These are phyloP conservation scores for Diaporthe longicolla DNA, from an alignment of 2,329 filamentous ascomycete genomes.

Conservation along the genomic window DNA sequence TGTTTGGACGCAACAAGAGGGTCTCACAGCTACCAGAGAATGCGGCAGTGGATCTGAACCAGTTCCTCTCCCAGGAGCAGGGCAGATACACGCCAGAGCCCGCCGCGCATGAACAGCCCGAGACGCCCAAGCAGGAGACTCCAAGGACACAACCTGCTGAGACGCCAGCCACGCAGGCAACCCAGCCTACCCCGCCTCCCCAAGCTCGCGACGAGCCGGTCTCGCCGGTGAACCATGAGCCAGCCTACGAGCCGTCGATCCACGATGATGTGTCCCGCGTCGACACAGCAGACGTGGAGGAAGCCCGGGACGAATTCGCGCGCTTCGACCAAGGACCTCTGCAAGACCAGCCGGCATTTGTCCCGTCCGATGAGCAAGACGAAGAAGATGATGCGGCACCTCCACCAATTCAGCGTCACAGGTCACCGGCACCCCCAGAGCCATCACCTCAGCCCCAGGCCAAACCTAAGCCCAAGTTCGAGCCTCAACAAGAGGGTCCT, in stretches of 20 bases:
- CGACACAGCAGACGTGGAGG: slow-evolving; percentile 69
- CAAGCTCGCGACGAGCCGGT: slow-evolving; percentile 45
- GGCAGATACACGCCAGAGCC: slow-evolving; percentile 32
- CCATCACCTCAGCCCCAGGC: slow-evolving; percentile 50
- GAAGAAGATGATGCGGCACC: slow-evolving; percentile 62
- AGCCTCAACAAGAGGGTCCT: slow-evolving; percentile 47
- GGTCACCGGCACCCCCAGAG: slow-evolving; percentile 50
- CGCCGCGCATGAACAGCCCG: slow-evolving; percentile 15
- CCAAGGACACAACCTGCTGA: slow-evolving; percentile 21
- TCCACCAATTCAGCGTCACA: slow-evolving; percentile 65
- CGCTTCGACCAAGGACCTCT: slow-evolving; percentile 92
- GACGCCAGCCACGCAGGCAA: slow-evolving; percentile 20
- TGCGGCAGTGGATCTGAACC: slow-evolving; percentile 65
- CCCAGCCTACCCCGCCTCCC: slow-evolving; percentile 43
- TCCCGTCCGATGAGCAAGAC: slow-evolving; percentile 65
- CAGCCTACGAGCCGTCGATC: slow-evolving; percentile 60
- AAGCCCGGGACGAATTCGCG: slow-evolving; percentile 73
- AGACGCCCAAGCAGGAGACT: slow-evolving; percentile 40
- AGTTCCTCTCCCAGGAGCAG: slow-evolving; percentile 61
- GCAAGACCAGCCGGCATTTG: slow-evolving; percentile 86
- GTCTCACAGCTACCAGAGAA: slow-evolving; percentile 70
- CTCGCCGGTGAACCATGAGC: slow-evolving; percentile 47
- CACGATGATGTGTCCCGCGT: slow-evolving; percentile 70
- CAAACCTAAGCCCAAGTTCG: slow-evolving; percentile 46
- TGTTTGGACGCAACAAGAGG: slow-evolving; percentile 76